phyloP scores from a whole-genome alignment of 2,329 filamentous ascomycete species.

The Berkeleyomyces rouxiae region DNA sequence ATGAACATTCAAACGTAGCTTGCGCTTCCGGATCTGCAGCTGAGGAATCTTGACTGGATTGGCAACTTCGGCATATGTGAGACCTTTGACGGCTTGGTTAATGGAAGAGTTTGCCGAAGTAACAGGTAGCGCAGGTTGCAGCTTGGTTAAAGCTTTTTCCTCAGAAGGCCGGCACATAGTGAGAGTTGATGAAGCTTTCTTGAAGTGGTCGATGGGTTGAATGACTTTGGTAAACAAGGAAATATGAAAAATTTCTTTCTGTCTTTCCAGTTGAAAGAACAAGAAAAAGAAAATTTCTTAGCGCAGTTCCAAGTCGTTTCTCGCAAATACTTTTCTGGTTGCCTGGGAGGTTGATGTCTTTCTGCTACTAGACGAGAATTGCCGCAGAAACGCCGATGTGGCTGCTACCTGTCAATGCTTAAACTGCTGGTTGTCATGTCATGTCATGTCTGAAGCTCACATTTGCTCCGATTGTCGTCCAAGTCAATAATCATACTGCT shows the following conservation, averaged over 20 bases:
- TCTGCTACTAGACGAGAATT: background rate
- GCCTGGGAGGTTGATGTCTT: background rate
- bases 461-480: background rate
- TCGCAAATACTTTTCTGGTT: background rate
- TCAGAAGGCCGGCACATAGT: background rate
- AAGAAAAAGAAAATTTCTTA: background rate
- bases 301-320: background rate
- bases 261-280: background rate
- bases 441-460: background rate
- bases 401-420: background rate
- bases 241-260: background rate
- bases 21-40: background rate
- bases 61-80: background rate
- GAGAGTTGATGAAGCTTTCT: background rate
- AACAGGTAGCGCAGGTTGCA: background rate
- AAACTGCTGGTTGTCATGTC: background rate
- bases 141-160: background rate
- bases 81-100: background rate
- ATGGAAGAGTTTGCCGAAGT: background rate
- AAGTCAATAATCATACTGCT: background rate
- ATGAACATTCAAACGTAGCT: constrained; percentile 17
- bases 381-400: background rate
- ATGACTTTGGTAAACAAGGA: background rate
- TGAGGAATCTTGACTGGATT: background rate
- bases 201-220: background rate